These are phyloP conservation scores for Sarcodon aspratus DNA, from an alignment of 768 basidiomycete species.

Conservation along the genomic window DNA sequence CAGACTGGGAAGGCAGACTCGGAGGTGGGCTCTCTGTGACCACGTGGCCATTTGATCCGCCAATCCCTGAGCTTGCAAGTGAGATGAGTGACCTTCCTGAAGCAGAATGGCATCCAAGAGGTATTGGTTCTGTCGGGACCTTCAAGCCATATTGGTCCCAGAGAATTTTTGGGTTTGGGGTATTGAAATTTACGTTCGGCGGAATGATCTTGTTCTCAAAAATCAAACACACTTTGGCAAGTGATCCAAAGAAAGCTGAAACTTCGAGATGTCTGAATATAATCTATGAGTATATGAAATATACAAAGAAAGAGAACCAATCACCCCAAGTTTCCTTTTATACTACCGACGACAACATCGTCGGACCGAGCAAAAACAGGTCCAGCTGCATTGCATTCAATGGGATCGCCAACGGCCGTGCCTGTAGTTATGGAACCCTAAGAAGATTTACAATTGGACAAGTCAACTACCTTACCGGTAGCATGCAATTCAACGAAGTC, in stretches of 20 bases:
- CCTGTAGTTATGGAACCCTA: conserved; percentile 8
- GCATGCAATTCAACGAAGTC: conserved; percentile 41
- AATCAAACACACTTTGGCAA: conserved; percentile 30
- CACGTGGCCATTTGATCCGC: conserved; percentile 31
- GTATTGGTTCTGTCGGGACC: conserved; percentile 19
- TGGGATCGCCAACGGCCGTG: conserved; percentile 37
- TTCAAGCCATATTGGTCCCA: conserved; percentile 27
- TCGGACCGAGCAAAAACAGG: conserved; percentile 19
- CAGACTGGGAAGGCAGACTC: not conserved
- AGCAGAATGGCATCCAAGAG: conserved; percentile 12
- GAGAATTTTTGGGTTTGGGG: conserved; percentile 24
- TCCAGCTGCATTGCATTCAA: conserved; percentile 38
- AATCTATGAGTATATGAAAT: not conserved
- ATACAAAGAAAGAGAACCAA: not conserved
- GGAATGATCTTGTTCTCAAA: conserved; percentile 24
- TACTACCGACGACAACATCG: conserved; percentile 27
- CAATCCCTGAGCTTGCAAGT: conserved; percentile 31
- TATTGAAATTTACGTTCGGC: conserved; percentile 26
- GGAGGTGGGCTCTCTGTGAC: conserved; percentile 24
- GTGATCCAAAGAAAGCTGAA: conserved; percentile 30
- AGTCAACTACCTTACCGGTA: conserved; percentile 22
- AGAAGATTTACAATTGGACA: not conserved
- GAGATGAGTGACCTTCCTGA: conserved; percentile 22
- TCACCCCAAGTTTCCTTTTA: conserved; percentile 37
- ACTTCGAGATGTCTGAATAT: conserved; percentile 25